Evolutionary conservation across 495 filamentous ascomycete species (phyloP), one percentile per base, ranked within the genome.

Genomic region (Lasiosphaeria hispida): DNA sequence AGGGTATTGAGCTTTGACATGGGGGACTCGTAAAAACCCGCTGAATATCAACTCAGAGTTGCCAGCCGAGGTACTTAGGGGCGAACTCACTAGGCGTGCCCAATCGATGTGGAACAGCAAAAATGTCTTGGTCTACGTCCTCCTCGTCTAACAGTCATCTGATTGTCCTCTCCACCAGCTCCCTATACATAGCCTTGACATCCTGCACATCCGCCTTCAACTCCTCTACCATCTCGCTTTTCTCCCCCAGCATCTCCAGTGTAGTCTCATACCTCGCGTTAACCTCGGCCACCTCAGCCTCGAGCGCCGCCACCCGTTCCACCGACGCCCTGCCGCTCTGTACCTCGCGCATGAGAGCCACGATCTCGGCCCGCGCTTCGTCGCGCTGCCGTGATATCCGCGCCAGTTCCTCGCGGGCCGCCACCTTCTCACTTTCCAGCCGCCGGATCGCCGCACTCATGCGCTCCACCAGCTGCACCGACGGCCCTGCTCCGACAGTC

Each of bases 241-340:
- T 96, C 82, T 98, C 94, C 10, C 94, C 94, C 39, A 97, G 72
- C 87, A 98, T 87, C 77, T 97, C 92, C 41, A 98, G 76, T 43
- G 89, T 93, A 1, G 91, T 94, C 71, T 92, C 84, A 68, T 97
- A 96, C 63, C 93, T 77, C 61, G 81, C 74, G 61, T 84, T 79
- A 55, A 89, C 71, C 45, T 85, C 86, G 48, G 72, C 72, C 14
- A 92, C 71, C 58, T 87, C 84, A 45, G 69, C 74, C 69, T 96
- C 88, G 2, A 96, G 69, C 53, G 79, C 81, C 40, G 77, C 77
- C 10, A 89, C 81, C 48, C 75, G 81, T 59, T 76, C 73, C 39
- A 85, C 81, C 9, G 83, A 82, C 0, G 66, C 72, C 61, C 82
- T 79, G 72, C 85, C 88, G 36, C 77, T 79, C 69, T 96, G 92